Evolutionary conservation across 1,139 yeast species (phyloP).

Genomic region (Chernovozyma sophiae-reginae): DNA sequence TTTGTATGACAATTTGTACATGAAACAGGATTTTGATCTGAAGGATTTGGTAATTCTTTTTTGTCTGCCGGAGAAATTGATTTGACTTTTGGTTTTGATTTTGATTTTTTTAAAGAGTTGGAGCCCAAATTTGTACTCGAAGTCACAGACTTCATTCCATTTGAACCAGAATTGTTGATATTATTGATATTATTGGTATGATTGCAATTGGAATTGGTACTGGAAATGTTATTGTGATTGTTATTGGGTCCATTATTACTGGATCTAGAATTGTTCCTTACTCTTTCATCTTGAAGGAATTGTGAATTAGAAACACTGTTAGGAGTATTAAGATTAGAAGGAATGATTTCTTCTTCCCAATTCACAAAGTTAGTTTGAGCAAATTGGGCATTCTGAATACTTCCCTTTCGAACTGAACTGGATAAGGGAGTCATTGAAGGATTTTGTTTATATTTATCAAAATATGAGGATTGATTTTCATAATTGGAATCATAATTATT

Average conservation of each 20-base stretch:
- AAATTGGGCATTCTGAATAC: constrained; percentile 2
- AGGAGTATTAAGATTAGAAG: constrained; percentile 1
- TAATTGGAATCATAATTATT: not conserved
- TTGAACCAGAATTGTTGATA: constrained; percentile 3
- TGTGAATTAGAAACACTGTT: not conserved
- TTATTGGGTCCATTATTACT: too few relatives aligned
- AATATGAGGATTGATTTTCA: not conserved
- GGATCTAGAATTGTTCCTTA: not conserved
- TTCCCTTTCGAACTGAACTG: not conserved
- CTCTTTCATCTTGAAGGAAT: not conserved
- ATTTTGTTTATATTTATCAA: constrained; percentile 2
- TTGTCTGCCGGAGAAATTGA: constrained; percentile 1
- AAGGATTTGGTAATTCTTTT: not conserved
- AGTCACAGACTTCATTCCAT: not conserved
- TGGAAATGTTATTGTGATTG: not conserved
- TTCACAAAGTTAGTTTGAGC: constrained; percentile 1
- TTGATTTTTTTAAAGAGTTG: constrained; percentile 5
- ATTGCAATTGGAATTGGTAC: constrained; percentile 1
- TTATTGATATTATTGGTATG: constrained; percentile 4
- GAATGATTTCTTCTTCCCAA: constrained; percentile 10
- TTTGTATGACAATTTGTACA: constrained; percentile 55
- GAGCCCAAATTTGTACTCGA: not conserved
- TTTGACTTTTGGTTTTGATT: constrained; percentile 5
- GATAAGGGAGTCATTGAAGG: constrained; percentile 1
- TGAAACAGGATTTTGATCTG: constrained; percentile 9